These are phyloP conservation scores for Vigna hirtella DNA, from an alignment of 306 rosid genomes.

Conservation along the genomic window DNA sequence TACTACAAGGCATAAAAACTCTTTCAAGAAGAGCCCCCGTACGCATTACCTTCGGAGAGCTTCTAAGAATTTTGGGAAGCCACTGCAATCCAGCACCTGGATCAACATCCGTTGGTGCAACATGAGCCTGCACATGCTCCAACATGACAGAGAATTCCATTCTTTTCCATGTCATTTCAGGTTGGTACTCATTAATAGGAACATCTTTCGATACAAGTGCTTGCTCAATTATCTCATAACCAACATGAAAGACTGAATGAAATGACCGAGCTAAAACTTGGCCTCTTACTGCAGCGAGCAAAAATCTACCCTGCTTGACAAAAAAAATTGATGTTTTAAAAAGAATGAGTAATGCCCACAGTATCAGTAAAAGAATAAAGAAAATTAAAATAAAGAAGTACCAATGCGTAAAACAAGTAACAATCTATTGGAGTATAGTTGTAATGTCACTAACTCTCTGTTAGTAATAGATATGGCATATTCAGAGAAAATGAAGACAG, in stretches of 20 bases:
- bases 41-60: constrained; percentile 98
- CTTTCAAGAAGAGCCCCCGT: constrained; percentile 99
- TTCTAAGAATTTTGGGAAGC: constrained; percentile 94
- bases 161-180: constrained; percentile 97
- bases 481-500: too few relatives aligned
- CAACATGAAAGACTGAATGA: constrained; percentile 93
- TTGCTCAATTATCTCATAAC: constrained; percentile 91
- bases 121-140: constrained; percentile 99
- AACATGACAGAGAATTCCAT: constrained; percentile 95
- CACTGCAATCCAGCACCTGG: constrained; percentile 99
- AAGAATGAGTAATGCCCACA: constrained; percentile 37
- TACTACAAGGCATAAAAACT: constrained; percentile 98
- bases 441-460: too few relatives aligned
- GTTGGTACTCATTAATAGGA: constrained; percentile 73
- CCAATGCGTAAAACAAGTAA: neutral
- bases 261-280: constrained; percentile 95
- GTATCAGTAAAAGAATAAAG: constrained; percentile 13
- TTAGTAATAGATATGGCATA: too few relatives aligned
- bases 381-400: constrained; percentile 11
- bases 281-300: constrained; percentile 99
- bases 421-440: too few relatives aligned
- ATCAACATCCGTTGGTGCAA: constrained; percentile 99
- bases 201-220: constrained; percentile 76
- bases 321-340: constrained; percentile 35
- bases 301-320: constrained; percentile 84